Percentiles rank a stretch among this genome's conserved stretches.
phyloP scores from a whole-genome alignment of 768 basidiomycete species.

The Pisolithus marmoratus region DNA sequence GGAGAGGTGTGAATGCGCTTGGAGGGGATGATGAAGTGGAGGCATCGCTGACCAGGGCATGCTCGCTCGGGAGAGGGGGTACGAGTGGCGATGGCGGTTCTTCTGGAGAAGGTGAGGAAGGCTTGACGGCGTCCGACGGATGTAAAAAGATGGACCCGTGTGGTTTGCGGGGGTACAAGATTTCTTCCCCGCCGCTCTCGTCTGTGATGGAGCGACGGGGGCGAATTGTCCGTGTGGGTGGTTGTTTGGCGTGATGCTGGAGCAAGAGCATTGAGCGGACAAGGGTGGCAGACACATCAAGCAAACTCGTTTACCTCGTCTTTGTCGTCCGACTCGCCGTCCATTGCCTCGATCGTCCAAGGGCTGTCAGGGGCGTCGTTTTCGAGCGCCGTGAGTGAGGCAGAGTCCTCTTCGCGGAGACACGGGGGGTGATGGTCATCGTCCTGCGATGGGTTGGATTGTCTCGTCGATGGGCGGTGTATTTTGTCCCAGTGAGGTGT shows the following conservation, averaged over 20 bases:
- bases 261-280: conserved; percentile 1
- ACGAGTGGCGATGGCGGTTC: conserved; percentile 22
- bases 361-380: conserved; percentile 68
- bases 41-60: conserved; percentile 23
- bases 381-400: conserved; percentile 30
- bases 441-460: conserved; percentile 33
- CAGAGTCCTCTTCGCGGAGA: conserved; percentile 26
- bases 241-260: conserved; percentile 39
- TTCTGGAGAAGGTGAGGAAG: conserved; percentile 19
- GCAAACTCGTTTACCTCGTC: conserved; percentile 47
- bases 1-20: conserved; percentile 51
- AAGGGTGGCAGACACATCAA: background rate
- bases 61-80: conserved; percentile 29
- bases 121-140: conserved; percentile 28
- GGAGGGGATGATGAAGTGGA: conserved; percentile 47
- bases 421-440: conserved; percentile 32
- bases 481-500: conserved; percentile 90
- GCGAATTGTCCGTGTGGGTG: conserved; percentile 47
- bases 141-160: conserved; percentile 23
- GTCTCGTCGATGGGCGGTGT: conserved; percentile 27
- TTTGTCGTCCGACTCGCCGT: conserved; percentile 68
- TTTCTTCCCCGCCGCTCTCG: conserved; percentile 88
- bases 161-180: conserved; percentile 73
- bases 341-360: conserved; percentile 85
- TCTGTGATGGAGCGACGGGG: conserved; percentile 63